phyloP scores from a whole-genome alignment of 139 green algal genomes.

The Haematococcus sp. region DNA sequence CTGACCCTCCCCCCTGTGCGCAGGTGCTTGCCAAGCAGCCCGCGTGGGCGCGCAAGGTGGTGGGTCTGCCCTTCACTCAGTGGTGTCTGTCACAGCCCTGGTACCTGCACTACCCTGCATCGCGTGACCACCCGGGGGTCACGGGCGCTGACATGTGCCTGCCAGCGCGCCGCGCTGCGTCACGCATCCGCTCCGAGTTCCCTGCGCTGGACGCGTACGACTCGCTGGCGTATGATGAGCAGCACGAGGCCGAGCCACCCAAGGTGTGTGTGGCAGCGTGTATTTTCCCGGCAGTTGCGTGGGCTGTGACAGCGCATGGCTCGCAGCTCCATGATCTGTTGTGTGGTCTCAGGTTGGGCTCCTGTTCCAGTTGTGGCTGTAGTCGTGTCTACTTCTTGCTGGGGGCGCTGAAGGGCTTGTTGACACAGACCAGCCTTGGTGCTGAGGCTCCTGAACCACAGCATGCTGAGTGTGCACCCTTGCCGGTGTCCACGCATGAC shows the following conservation, averaged over 20 bases:
- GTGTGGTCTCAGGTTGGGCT: too few species aligned
- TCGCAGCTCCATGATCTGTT: too few species aligned
- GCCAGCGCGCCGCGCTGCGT: slow-evolving; percentile 6
- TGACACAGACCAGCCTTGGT: too few species aligned
- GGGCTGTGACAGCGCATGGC: too few species aligned
- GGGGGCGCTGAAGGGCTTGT: too few species aligned
- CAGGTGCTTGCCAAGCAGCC: not conserved
- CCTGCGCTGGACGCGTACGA: slow-evolving; percentile 2
- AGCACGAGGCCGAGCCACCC: not conserved
- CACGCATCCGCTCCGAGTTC: slow-evolving; percentile 7
- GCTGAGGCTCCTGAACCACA: too few species aligned
- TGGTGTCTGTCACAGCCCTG: slow-evolving; percentile 14
- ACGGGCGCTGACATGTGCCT: slow-evolving; percentile 17
- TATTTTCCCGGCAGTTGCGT: too few species aligned
- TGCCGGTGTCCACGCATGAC: too few species aligned
- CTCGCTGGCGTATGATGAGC: slow-evolving; percentile 5
- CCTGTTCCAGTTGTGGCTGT: too few species aligned
- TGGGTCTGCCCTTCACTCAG: slow-evolving; percentile 5
- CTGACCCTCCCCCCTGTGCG: not conserved
- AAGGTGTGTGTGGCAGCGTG: not conserved
- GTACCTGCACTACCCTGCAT: slow-evolving; percentile 14
- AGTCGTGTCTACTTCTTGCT: too few species aligned
- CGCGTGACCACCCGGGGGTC: not conserved
- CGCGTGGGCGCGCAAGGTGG: not conserved
- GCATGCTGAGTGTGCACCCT: too few species aligned